A percentile compares a stretch with the other conserved stretches of the same genome.
Conservation (phyloP, 345 rosid species). For the Clausena lansium region DNA sequence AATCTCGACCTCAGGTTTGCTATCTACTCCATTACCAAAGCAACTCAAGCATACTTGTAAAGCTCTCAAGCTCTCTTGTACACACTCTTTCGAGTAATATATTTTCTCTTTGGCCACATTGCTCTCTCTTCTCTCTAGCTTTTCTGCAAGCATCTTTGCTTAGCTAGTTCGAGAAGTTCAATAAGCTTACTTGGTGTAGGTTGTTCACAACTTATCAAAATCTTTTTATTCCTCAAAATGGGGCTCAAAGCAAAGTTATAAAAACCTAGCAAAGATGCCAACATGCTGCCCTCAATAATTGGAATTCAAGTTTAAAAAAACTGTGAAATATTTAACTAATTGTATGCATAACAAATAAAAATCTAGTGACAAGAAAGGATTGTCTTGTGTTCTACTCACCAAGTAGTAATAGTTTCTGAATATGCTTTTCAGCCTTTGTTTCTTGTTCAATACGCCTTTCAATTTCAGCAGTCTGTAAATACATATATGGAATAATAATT, state of each 20-base stretch:
- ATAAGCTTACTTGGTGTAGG: not conserved
- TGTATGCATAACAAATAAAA: not conserved
- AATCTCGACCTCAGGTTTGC: not conserved
- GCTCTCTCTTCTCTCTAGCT: too few relatives aligned
- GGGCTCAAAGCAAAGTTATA: not conserved
- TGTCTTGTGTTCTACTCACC: constrained; percentile 42
- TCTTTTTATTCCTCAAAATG: not conserved
- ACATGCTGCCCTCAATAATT: constrained; percentile 1
- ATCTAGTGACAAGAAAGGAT: not conserved
- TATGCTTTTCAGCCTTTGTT: constrained; percentile 90
- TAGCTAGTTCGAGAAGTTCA: too few relatives aligned
- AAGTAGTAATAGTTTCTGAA: constrained; percentile 88
- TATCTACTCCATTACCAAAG: not conserved
- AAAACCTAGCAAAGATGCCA: constrained; percentile 13
- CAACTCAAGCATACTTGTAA: too few relatives aligned
- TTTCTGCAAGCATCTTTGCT: too few relatives aligned
- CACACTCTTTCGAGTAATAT: too few relatives aligned
- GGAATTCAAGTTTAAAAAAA: not conserved
- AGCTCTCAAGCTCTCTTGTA: too few relatives aligned
- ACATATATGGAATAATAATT: constrained; percentile 15
- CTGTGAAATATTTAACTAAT: not conserved
- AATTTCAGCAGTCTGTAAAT: constrained; percentile 75
- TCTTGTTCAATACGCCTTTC: constrained; percentile 97
- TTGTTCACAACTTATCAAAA: not conserved
- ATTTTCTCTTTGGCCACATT: too few relatives aligned